phyloP scores from a whole-genome alignment of 2,329 filamentous ascomycete species.

The Chrysoporthe austroafricana region DNA sequence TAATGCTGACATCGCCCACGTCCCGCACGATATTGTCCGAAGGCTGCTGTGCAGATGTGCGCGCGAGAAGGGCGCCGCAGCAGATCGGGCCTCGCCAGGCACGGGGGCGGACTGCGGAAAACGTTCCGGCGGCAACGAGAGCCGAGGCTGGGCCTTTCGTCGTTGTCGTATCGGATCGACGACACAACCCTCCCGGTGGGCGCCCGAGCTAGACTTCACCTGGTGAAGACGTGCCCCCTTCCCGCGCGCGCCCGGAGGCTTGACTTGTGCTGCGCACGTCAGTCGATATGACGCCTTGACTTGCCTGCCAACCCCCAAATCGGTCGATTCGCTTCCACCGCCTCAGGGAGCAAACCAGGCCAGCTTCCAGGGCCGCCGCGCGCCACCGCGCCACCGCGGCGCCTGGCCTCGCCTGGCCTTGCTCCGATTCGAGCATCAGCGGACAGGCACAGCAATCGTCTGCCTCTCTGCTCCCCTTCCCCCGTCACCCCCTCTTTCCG shows the following conservation, averaged over 20 bases:
- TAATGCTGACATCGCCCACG: background rate
- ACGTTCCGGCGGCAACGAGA: background rate
- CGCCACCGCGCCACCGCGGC: background rate
- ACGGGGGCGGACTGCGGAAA: background rate
- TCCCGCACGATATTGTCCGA: background rate
- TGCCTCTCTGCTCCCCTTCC: background rate
- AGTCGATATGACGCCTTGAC: background rate
- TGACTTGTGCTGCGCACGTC: background rate
- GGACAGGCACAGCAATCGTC: conserved; percentile 7
- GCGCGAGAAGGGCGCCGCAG: background rate
- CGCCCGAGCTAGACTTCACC: background rate
- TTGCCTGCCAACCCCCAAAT: too few relatives aligned
- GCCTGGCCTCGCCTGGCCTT: background rate
- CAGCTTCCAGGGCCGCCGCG: too few relatives aligned
- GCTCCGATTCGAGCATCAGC: background rate
- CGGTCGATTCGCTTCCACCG: too few relatives aligned
- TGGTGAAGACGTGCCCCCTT: background rate
- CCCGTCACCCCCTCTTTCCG: background rate
- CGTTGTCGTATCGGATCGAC: too few relatives aligned
- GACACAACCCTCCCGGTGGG: too few relatives aligned
- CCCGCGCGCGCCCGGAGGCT: background rate
- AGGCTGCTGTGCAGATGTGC: background rate
- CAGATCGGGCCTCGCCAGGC: background rate
- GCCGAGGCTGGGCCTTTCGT: too few relatives aligned
- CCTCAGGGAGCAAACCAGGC: too few relatives aligned